Conservation (phyloP, 1,284 basidiomycete species). For the Trichosporon sp. region DNA sequence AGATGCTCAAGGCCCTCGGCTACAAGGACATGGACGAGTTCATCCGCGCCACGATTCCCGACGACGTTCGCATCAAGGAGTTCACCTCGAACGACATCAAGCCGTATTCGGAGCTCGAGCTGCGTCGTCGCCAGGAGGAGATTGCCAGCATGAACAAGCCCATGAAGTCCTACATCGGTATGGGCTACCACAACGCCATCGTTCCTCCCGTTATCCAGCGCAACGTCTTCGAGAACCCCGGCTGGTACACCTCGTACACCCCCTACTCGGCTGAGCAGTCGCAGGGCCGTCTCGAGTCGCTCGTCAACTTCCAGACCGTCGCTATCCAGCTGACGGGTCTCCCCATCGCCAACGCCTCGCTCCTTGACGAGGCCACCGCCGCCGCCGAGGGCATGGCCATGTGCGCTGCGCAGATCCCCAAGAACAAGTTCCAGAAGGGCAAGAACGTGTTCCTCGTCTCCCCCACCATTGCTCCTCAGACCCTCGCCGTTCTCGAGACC, state of each 20-base stretch:
- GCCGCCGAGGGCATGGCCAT: slow-evolving; percentile 75
- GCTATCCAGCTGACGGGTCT: slow-evolving; percentile 91
- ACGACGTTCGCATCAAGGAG: slow-evolving; percentile 71
- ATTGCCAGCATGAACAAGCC: slow-evolving; percentile 77
- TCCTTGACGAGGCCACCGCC: slow-evolving; percentile 89
- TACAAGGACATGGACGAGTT: slow-evolving; percentile 86
- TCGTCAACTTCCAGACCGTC: slow-evolving; percentile 98
- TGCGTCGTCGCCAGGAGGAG: slow-evolving; percentile 73
- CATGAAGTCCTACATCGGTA: slow-evolving; percentile 92
- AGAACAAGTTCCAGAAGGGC: slow-evolving; percentile 64
- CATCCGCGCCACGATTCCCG: slow-evolving; percentile 75
- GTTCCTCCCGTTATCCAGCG: slow-evolving; percentile 90
- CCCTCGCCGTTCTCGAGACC: slow-evolving; percentile 78
- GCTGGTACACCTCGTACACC: slow-evolving; percentile 98
- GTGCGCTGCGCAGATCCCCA: slow-evolving; percentile 53
- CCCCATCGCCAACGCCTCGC: slow-evolving; percentile 91
- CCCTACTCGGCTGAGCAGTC: slow-evolving; percentile 63
- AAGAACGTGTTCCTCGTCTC: slow-evolving; percentile 85
- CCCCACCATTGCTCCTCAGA: slow-evolving; percentile 78
- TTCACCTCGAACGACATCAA: slow-evolving; percentile 63
- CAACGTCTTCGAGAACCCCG: slow-evolving; percentile 95
- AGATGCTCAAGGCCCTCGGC: slow-evolving; percentile 79
- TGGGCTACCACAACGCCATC: slow-evolving; percentile 95
- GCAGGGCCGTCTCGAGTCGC: slow-evolving; percentile 82
- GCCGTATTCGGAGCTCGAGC: slow-evolving; percentile 81